phyloP scores from a whole-genome alignment of 2,329 filamentous ascomycete species.

The Fonsecaea pugnacius region DNA sequence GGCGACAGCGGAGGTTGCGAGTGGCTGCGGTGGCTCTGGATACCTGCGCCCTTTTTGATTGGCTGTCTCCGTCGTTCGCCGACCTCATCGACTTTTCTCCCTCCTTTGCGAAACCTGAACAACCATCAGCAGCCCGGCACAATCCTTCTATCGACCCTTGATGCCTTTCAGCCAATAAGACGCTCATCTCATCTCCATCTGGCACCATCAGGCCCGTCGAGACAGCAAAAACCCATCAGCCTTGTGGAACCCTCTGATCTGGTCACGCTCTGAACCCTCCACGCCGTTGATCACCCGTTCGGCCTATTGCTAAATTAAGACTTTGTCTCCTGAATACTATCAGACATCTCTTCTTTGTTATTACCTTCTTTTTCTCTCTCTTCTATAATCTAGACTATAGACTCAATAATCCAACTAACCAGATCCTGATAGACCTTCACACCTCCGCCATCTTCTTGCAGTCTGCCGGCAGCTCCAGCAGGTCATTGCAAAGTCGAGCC shows the following conservation, averaged over 20 bases:
- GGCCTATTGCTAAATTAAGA: constrained; percentile 27
- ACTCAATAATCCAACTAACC: background rate
- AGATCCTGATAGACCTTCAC: background rate
- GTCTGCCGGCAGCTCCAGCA: background rate
- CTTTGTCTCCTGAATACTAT: background rate
- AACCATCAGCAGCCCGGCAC: background rate
- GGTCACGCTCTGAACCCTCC: background rate
- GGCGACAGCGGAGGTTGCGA: background rate
- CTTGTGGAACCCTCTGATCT: constrained; percentile 26
- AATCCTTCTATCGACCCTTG: constrained; percentile 1
- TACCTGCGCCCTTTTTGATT: background rate
- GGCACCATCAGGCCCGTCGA: background rate
- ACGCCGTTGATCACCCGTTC: constrained; percentile 13
- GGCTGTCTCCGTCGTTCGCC: background rate
- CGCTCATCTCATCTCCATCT: constrained; percentile 1
- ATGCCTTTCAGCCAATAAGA: constrained; percentile 4
- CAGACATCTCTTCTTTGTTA: background rate
- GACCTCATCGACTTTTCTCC: background rate
- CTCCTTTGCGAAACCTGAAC: background rate
- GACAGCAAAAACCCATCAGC: constrained; percentile 20
- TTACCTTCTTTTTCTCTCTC: background rate
- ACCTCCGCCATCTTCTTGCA: background rate
- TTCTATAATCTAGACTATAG: background rate
- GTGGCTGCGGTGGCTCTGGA: background rate
- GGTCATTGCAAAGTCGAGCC: background rate